Conservation (phyloP, 202 grass and related monocot species). For the Saccharum hybrid region DNA sequence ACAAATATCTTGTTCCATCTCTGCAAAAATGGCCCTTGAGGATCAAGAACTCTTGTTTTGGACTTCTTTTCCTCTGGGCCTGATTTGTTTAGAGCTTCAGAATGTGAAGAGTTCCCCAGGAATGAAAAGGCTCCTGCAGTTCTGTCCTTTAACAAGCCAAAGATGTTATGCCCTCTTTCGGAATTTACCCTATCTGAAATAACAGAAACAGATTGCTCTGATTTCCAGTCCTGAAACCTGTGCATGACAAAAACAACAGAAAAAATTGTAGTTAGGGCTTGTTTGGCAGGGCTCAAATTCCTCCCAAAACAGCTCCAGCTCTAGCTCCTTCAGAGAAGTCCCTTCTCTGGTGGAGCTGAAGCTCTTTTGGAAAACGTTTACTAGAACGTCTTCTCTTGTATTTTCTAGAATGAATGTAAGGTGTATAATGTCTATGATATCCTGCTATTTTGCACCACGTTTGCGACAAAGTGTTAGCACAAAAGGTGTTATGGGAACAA, state of each 20-base stretch:
- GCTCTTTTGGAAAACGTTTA: background rate
- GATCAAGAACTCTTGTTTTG: constrained; percentile 74
- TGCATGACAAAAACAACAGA: background rate
- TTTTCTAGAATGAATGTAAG: too few relatives aligned
- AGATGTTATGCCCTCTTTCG: constrained; percentile 50
- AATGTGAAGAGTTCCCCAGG: constrained; percentile 56
- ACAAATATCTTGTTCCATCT: constrained; percentile 98
- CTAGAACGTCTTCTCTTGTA: too few relatives aligned
- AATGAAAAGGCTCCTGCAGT: constrained; percentile 70
- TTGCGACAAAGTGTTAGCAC: background rate
- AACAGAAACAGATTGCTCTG: constrained; percentile 71
- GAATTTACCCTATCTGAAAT: constrained; percentile 61
- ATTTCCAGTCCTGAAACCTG: constrained; percentile 86
- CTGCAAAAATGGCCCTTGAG: constrained; percentile 87
- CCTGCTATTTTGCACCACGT: background rate
- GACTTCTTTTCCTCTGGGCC: constrained; percentile 47
- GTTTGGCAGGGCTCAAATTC: background rate
- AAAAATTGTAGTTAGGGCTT: background rate
- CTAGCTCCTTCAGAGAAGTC: background rate
- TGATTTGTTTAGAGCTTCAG: constrained; percentile 61
- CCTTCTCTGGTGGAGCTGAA: background rate
- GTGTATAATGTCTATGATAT: background rate
- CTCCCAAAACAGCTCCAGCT: background rate
- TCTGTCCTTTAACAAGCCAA: constrained; percentile 53
- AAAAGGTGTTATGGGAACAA: background rate